Percentiles rank a stretch among this genome's conserved stretches.
Conservation (phyloP, 2,329 filamentous ascomycete genomes). For the Fusarium keratoplasticum region DNA sequence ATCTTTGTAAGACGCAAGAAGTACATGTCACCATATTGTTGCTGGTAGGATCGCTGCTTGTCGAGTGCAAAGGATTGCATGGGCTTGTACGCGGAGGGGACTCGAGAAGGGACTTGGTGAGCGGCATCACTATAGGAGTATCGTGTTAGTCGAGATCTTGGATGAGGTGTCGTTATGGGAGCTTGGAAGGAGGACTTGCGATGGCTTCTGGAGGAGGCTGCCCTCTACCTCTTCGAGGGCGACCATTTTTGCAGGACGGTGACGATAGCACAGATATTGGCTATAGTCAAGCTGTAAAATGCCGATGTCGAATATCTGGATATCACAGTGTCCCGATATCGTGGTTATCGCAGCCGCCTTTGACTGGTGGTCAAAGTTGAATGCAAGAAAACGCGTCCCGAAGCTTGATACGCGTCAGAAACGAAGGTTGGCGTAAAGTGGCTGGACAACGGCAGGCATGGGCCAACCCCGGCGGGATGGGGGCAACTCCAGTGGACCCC, state of each 20-base stretch:
- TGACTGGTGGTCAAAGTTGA: slow-evolving; percentile 5
- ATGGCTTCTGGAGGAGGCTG: slow-evolving; percentile 49
- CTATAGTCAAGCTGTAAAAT: not conserved
- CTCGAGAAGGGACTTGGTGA: slow-evolving; percentile 62
- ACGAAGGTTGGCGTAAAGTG: slow-evolving; percentile 45
- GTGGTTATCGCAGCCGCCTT: slow-evolving; percentile 4
- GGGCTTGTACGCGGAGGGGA: slow-evolving; percentile 74
- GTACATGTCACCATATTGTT: slow-evolving; percentile 98
- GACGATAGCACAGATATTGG: not conserved
- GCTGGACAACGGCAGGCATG: slow-evolving; percentile 24
- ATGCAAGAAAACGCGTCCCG: slow-evolving; percentile 35
- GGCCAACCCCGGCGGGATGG: slow-evolving; percentile 1
- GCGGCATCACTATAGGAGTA: slow-evolving; percentile 46
- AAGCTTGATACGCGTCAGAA: slow-evolving; percentile 34
- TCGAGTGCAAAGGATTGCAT: slow-evolving; percentile 80
- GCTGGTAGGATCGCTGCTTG: slow-evolving; percentile 81
- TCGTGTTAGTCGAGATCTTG: slow-evolving; percentile 4
- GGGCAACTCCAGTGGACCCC: slow-evolving; percentile 8
- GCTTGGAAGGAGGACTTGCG: slow-evolving; percentile 39
- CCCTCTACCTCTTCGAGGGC: slow-evolving; percentile 48
- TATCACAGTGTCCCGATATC: not conserved
- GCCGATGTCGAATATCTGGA: not conserved
- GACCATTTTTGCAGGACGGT: slow-evolving; percentile 46
- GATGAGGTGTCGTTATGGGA: not conserved
- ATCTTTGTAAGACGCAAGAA: slow-evolving; percentile 90